Percentiles rank a stretch among this genome's conserved stretches.
These are phyloP conservation scores for Fusarium sp. DNA, from an alignment of 2,329 filamentous ascomycete species.

Conservation along the genomic window DNA sequence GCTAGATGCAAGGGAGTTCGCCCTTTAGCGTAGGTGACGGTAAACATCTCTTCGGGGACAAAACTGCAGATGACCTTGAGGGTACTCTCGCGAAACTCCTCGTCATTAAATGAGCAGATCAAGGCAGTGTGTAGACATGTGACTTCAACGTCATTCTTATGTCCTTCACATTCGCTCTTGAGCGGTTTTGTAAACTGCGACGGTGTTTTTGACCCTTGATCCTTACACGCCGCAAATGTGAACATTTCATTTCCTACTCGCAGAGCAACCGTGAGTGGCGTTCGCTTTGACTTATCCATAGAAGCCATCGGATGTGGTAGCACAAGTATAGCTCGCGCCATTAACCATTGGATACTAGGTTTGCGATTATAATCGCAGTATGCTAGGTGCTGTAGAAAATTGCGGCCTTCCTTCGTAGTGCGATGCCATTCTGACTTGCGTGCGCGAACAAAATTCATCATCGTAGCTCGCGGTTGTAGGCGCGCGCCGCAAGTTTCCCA, in stretches of 20 bases:
- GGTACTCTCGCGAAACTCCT: background rate
- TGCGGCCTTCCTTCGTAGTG: background rate
- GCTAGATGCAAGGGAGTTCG: background rate
- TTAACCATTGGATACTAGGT: background rate
- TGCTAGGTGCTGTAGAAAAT: no score
- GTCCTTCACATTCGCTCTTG: no score
- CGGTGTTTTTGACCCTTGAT: background rate
- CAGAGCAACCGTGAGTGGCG: no score
- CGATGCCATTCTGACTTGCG: slow-evolving; percentile 8
- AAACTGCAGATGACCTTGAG: background rate
- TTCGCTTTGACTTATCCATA: no score
- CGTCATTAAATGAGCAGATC: background rate
- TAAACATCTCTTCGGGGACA: background rate
- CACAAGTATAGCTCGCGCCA: no score
- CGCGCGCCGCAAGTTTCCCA: background rate
- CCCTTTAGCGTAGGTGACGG: background rate
- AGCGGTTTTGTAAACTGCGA: no score
- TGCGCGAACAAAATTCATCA: slow-evolving; percentile 1
- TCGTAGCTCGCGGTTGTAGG: background rate
- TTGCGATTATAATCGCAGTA: no score
- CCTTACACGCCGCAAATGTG: no score
- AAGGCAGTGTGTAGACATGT: background rate
- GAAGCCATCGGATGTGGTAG: no score
- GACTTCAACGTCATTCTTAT: background rate
- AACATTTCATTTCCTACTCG: no score